Evolutionary conservation across 2,329 filamentous ascomycete species (phyloP), one percentile per base, ranked within the genome.

Genomic region (Alternaria gansuensis): DNA sequence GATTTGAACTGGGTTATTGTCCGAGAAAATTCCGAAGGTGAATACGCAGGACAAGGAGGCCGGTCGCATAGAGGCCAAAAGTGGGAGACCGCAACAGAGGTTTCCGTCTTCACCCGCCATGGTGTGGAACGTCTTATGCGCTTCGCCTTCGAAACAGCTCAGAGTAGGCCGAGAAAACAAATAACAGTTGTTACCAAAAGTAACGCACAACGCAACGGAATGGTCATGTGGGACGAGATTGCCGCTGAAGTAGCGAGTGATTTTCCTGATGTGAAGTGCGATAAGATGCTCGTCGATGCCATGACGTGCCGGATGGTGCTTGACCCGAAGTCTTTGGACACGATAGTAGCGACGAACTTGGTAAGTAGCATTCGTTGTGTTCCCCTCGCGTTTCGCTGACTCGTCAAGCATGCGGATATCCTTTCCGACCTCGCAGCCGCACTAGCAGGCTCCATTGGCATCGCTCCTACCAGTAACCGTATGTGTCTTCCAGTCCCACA

Each of bases 371-470:
- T 6, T 1, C 3, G 5, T 1, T 5, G 9, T 26, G 14, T n/a
- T 10, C 13, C 3, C 28, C 7, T 50, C 21, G 45, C 3, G 34
- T 7, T 4, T 36, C 0, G 23, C 54, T 63, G 5, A 65, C 49
- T 28, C 17, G 5, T 3, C 3, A 44, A 76, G 68, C 76, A 78
- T 44, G 88, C 87, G 3, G 88, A 91, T 64, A 90, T 91, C 49
- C 82, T 91, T 4, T 90, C 88, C 0, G 89, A 91, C 68, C 80
- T 91, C 21, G 89, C 88, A 5, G 88, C 89, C 13, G 87, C 88
- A 0, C 79, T 91, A 6, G 88, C 88, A 3, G 89, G 89, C 0
- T 88, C 85, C 2, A 91, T 91, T 60, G 88, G 89, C 8, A 90
- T 92, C 57, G 89, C 89, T 3, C 88, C 89, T 3, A 90, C 88